Percentiles rank a stretch among this genome's conserved stretches.
phyloP scores from a whole-genome alignment of 129 eudicot genomes.

The Flaveria brownii region DNA sequence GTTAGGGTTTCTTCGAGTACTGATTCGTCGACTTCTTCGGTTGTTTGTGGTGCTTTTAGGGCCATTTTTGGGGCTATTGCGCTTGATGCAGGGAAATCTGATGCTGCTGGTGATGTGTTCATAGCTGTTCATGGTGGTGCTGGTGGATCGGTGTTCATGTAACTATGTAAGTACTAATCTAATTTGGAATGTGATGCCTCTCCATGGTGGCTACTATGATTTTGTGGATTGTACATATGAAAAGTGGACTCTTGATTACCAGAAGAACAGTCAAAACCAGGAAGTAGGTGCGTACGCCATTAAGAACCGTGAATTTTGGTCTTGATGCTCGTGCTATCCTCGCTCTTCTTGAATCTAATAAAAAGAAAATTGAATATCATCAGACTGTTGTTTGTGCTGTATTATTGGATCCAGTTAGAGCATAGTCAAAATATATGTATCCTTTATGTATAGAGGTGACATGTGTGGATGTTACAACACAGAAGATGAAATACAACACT shows the following conservation, averaged over 20 bases:
- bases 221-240: too few species aligned
- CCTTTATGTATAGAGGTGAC: conserved; percentile 21
- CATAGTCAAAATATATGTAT: conserved; percentile 20
- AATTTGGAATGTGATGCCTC: not conserved
- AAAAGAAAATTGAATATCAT: not conserved
- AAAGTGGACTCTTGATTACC: too few species aligned
- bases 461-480: too few species aligned
- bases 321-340: too few species aligned
- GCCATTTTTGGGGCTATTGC: conserved; percentile 82
- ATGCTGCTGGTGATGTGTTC: conserved; percentile 62
- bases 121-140: conserved; percentile 40
- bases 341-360: conserved; percentile 1
- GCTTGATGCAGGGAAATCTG: conserved; percentile 58
- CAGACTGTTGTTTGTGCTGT: conserved; percentile 25
- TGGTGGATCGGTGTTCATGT: conserved; percentile 44
- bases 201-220: too few species aligned
- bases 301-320: too few species aligned
- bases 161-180: conserved; percentile 38
- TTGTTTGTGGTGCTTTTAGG: conserved; percentile 84
- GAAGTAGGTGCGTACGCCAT: too few species aligned
- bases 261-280: too few species aligned
- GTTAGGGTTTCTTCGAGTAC: conserved; percentile 78
- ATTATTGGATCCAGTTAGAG: conserved; percentile 9
- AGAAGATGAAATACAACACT: too few species aligned
- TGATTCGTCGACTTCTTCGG: conserved; percentile 55